These are phyloP conservation scores for Ormosia emarginata DNA, from an alignment of 306 rosid species.

Conservation along the genomic window DNA sequence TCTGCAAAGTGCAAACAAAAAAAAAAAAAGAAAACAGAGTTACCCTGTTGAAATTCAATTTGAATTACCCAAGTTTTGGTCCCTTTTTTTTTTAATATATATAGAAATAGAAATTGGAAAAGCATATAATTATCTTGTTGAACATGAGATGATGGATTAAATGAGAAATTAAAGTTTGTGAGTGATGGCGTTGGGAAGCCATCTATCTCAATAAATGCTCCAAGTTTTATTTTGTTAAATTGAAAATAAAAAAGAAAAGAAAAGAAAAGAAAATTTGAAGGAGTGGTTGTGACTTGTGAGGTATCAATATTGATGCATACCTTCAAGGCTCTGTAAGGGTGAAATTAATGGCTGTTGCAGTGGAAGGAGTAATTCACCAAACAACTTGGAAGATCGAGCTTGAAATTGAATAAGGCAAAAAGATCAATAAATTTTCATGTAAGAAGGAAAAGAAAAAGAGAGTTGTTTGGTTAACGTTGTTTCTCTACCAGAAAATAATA, in stretches of 20 bases:
- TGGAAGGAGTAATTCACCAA: conserved; percentile 3
- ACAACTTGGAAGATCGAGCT: not conserved
- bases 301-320: not conserved
- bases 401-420: not conserved
- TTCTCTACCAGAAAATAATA: not conserved
- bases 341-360: conserved; percentile 5
- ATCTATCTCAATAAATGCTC: conserved; percentile 68
- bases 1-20: conserved; percentile 34
- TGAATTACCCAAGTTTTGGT: not conserved
- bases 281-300: not conserved
- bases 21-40: not conserved
- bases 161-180: conserved; percentile 38
- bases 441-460: not conserved
- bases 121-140: not conserved
- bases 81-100: not conserved
- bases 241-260: not conserved
- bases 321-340: conserved; percentile 25
- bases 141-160: not conserved
- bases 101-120: not conserved
- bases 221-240: not conserved
- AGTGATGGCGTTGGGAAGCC: conserved; percentile 61
- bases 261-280: not conserved
- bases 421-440: not conserved
- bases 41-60: not conserved
- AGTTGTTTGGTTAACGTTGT: not conserved